Conservation (phyloP, 176 grass and related monocot species). For the Zoysia japonica region DNA sequence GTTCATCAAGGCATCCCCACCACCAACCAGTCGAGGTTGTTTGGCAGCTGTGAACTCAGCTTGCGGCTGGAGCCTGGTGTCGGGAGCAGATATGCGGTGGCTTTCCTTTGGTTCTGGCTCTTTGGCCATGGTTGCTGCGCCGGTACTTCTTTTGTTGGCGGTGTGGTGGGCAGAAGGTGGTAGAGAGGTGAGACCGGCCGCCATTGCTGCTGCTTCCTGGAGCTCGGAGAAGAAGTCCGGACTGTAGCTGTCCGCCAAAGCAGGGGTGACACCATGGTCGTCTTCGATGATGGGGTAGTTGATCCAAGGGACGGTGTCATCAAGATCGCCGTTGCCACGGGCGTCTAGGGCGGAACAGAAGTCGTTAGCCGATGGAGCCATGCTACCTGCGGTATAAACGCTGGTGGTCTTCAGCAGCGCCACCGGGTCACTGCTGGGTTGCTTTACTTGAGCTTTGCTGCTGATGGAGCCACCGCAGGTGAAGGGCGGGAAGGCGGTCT, state of each 20-base stretch:
- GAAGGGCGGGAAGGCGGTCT: constrained; percentile 41
- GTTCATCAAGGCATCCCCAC: constrained; percentile 44
- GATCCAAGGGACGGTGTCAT: constrained; percentile 45
- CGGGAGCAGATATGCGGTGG: constrained; percentile 16
- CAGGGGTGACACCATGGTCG: constrained; percentile 14
- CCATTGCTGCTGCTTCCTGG: constrained; percentile 18
- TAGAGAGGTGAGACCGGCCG: constrained; percentile 11
- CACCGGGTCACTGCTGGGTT: neutral
- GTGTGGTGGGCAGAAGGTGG: constrained; percentile 35
- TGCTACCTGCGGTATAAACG: constrained; percentile 15
- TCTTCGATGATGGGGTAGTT: constrained; percentile 39
- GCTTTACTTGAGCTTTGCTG: constrained; percentile 39
- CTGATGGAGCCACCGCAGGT: constrained; percentile 3
- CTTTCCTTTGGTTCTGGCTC: constrained; percentile 23
- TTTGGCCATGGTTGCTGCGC: constrained; percentile 14
- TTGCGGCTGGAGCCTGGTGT: constrained; percentile 21
- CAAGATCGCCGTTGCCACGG: constrained; percentile 26
- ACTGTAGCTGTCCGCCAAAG: constrained; percentile 17
- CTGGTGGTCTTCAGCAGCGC: neutral
- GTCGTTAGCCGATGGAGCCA: constrained; percentile 20
- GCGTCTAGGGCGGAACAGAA: constrained; percentile 20
- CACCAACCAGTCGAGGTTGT: constrained; percentile 19
- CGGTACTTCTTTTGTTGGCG: constrained; percentile 21
- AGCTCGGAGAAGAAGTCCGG: constrained; percentile 52
- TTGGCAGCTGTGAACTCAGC: constrained; percentile 3